These are phyloP conservation scores for Macrophomina pseudophaseolina DNA, from an alignment of 2,329 filamentous ascomycete genomes.

Conservation along the genomic window DNA sequence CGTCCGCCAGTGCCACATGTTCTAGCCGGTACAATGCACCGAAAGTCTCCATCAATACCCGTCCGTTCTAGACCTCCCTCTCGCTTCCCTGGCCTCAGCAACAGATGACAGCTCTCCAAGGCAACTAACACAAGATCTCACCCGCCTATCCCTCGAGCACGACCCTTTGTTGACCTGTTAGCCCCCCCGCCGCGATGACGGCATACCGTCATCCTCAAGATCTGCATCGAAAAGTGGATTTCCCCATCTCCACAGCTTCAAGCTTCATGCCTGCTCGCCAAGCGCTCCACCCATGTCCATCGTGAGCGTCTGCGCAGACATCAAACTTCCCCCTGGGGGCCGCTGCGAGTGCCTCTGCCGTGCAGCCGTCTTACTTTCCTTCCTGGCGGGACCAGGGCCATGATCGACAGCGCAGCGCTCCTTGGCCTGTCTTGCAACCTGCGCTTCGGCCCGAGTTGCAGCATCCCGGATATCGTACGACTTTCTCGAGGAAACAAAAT, in stretches of 20 bases:
- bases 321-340: neutral
- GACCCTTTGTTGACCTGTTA: neutral
- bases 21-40: neutral
- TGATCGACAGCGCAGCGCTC: neutral
- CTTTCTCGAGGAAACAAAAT: neutral
- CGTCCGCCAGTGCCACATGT: neutral
- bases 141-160: neutral
- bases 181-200: neutral
- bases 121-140: constrained; percentile 1
- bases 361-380: neutral
- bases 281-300: neutral
- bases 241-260: constrained; percentile 20
- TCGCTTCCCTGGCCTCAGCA: neutral
- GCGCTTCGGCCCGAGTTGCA: constrained; percentile 12
- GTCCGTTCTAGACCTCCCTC: neutral
- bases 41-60: neutral
- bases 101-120: neutral
- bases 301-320: neutral
- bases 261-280: constrained; percentile 12
- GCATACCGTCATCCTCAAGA: neutral
- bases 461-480: neutral
- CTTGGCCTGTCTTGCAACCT: neutral
- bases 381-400: neutral
- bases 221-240: constrained; percentile 18
- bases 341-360: neutral